Conservation (phyloP, 2,329 filamentous ascomycete species). For the Atkinsonella hypoxylon region DNA sequence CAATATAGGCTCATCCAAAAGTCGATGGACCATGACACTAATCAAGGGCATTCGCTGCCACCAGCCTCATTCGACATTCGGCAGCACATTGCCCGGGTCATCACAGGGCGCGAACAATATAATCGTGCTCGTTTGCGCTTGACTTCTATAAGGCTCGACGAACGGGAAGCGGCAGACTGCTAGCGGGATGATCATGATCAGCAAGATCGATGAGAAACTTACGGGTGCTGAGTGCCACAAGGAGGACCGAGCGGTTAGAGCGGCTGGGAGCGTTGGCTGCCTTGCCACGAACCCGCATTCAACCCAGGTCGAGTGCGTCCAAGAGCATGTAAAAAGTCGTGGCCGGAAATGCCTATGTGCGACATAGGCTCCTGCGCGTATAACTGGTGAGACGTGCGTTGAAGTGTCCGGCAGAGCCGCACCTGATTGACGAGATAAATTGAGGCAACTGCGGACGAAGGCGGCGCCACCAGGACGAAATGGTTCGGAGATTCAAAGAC, state of each 20-base stretch:
- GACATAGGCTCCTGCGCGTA: not conserved
- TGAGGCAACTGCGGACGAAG: not conserved
- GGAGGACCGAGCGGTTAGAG: conserved; percentile 5
- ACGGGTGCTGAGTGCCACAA: conserved; percentile 3
- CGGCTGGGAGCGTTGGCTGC: not conserved
- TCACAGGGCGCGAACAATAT: not conserved
- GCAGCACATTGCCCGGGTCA: too few relatives aligned
- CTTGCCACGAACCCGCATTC: not conserved
- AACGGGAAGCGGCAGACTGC: conserved; percentile 1
- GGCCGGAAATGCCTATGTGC: not conserved
- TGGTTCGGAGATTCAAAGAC: conserved; percentile 7
- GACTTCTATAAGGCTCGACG: not conserved
- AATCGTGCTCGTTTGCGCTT: not conserved
- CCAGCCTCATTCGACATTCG: too few relatives aligned
- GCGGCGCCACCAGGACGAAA: not conserved
- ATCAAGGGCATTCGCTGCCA: too few relatives aligned
- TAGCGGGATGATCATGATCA: not conserved
- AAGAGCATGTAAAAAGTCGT: not conserved
- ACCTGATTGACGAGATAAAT: not conserved
- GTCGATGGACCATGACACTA: too few relatives aligned
- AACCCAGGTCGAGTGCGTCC: not conserved
- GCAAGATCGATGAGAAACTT: conserved; percentile 3
- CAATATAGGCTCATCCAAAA: too few relatives aligned
- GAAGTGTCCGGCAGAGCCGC: not conserved
- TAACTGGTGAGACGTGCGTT: not conserved